Conservation (phyloP, 1,284 basidiomycete species). For the Pascua guehoae region DNA sequence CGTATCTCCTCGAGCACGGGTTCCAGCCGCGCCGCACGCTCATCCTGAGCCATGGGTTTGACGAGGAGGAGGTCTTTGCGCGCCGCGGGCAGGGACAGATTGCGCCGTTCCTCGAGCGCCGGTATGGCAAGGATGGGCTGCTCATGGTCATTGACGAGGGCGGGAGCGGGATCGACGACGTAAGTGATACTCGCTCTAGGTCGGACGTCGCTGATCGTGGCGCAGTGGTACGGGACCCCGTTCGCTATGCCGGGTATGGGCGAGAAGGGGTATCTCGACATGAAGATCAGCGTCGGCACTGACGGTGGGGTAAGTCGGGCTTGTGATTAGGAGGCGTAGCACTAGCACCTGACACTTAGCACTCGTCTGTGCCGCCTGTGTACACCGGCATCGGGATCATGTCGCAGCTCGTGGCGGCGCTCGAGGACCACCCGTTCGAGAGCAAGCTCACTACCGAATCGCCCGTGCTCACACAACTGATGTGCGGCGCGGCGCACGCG, state of each 20-base stretch:
- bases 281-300: constrained; percentile 43
- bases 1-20: constrained; percentile 36
- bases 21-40: constrained; percentile 44
- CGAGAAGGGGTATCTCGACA: constrained; percentile 47
- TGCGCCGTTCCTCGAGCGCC: constrained; percentile 42
- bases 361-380: constrained; percentile 50
- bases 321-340: no score
- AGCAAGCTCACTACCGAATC: constrained; percentile 41
- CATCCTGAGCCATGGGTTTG: constrained; percentile 46
- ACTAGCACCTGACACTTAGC: constrained; percentile 28
- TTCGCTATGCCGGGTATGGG: constrained; percentile 42
- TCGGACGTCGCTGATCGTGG: not conserved
- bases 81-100: constrained; percentile 46
- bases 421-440: constrained; percentile 49
- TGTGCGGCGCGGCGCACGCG: constrained; percentile 50
- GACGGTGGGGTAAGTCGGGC: constrained; percentile 42
- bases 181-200: constrained; percentile 19
- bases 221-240: constrained; percentile 34
- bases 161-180: constrained; percentile 31
- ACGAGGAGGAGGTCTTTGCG: constrained; percentile 47
- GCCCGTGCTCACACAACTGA: constrained; percentile 49
- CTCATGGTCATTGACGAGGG: constrained; percentile 51
- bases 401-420: constrained; percentile 40
- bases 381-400: constrained; percentile 53
- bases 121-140: constrained; percentile 45